Conservation (phyloP, 2,329 filamentous ascomycete species). For the Coleophoma cylindrospora region DNA sequence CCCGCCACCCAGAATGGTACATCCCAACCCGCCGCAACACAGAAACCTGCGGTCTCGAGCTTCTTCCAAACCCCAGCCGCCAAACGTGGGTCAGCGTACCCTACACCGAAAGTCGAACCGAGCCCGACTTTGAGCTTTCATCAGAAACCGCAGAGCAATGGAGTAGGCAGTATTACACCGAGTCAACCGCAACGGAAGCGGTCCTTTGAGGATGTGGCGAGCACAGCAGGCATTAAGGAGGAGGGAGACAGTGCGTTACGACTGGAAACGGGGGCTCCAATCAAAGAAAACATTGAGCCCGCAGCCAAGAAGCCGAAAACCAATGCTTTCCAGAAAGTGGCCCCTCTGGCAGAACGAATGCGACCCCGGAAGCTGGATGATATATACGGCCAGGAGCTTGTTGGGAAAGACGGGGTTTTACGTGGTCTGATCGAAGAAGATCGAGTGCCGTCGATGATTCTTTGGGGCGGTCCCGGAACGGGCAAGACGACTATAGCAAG, state of each 20-base stretch:
- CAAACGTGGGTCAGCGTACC: slow-evolving; percentile 39
- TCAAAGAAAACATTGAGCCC: slow-evolving; percentile 6
- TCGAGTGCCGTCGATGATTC: slow-evolving; percentile 87
- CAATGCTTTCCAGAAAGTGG: slow-evolving; percentile 59
- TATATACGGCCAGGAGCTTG: slow-evolving; percentile 86
- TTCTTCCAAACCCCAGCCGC: slow-evolving; percentile 59
- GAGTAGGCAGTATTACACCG: slow-evolving; percentile 14
- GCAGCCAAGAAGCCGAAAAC: slow-evolving; percentile 62
- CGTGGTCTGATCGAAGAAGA: slow-evolving; percentile 81
- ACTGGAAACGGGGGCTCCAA: no score
- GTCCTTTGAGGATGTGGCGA: slow-evolving; percentile 22
- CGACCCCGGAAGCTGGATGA: slow-evolving; percentile 78
- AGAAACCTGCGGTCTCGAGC: slow-evolving; percentile 38
- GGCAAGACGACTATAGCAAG: slow-evolving; percentile 91
- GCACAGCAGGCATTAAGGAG: slow-evolving; percentile 3
- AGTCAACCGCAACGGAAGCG: slow-evolving; percentile 20
- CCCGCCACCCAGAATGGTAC: slow-evolving; percentile 28
- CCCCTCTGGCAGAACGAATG: slow-evolving; percentile 91
- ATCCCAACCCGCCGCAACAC: slow-evolving; percentile 39
- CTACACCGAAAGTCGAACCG: slow-evolving; percentile 23
- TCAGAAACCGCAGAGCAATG: slow-evolving; percentile 27
- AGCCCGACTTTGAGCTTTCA: slow-evolving; percentile 25
- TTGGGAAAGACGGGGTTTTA: slow-evolving; percentile 78
- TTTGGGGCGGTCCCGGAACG: slow-evolving; percentile 81
- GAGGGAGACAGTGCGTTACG: background rate